Conservation (phyloP, 1,284 basidiomycete species). For the Ceratobasidium theobromae region DNA sequence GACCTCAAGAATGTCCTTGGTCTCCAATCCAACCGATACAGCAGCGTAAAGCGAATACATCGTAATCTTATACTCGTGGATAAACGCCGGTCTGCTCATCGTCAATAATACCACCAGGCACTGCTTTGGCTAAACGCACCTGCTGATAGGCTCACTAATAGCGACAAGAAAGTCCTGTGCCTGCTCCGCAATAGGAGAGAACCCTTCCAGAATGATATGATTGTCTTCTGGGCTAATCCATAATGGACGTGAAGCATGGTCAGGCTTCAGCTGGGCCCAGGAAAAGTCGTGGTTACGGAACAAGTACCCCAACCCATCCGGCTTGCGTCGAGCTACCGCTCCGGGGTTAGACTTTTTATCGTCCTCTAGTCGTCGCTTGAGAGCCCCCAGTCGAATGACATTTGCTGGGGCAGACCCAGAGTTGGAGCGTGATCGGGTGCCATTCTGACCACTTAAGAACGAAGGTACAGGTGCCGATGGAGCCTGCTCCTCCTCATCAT, state of each 20-base stretch:
- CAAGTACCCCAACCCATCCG: conserved; percentile 48
- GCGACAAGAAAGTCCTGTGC: conserved; percentile 98
- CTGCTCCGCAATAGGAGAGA: conserved; percentile 95
- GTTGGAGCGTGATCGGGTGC: conserved; percentile 20
- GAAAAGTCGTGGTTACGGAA: conserved; percentile 83
- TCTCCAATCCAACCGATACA: conserved; percentile 96
- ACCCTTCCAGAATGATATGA: conserved; percentile 94
- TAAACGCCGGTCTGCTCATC: conserved; percentile 82
- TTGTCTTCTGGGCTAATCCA: conserved; percentile 95
- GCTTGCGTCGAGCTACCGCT: background rate
- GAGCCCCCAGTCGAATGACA: conserved; percentile 20
- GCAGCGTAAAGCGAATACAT: conserved; percentile 98
- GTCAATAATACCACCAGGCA: conserved; percentile 3
- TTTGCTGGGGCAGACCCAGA: conserved; percentile 10
- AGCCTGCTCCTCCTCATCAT: conserved; percentile 26
- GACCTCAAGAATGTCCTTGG: conserved; percentile 97
- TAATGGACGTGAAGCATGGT: conserved; percentile 86
- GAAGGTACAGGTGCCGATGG: conserved; percentile 20
- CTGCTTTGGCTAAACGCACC: conserved; percentile 56
- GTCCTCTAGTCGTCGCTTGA: conserved; percentile 11
- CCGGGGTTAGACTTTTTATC: background rate
- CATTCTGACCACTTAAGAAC: background rate
- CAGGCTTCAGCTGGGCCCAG: conserved; percentile 80
- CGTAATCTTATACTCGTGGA: conserved; percentile 99
- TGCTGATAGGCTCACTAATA: conserved; percentile 97